phyloP scores from a whole-genome alignment of 2,329 filamentous ascomycete species.

The Cladosporium sp. region DNA sequence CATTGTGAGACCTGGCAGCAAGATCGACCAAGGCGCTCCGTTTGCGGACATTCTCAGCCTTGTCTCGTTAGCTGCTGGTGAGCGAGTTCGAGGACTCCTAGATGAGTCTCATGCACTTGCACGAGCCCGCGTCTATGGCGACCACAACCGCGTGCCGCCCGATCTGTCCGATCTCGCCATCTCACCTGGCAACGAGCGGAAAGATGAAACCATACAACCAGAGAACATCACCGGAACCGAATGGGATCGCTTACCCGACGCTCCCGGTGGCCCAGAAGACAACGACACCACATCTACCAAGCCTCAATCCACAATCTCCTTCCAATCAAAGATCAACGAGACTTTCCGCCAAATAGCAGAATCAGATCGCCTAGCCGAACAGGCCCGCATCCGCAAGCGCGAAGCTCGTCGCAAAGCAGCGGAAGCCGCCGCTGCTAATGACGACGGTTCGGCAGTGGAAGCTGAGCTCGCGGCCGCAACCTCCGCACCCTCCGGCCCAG shows the following conservation, averaged over 20 bases:
- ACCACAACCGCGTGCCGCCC: conserved; percentile 72
- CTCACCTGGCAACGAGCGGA: conserved; percentile 31
- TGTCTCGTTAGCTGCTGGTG: conserved; percentile 76
- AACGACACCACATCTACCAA: conserved; percentile 28
- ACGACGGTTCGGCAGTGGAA: background rate
- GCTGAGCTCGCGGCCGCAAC: conserved; percentile 19
- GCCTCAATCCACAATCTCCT: conserved; percentile 40
- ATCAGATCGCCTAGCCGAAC: conserved; percentile 68
- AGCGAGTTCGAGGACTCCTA: conserved; percentile 69
- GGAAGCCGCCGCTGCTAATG: conserved; percentile 19
- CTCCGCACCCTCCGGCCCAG: conserved; percentile 27
- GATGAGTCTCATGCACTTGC: conserved; percentile 72
- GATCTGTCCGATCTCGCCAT: conserved; percentile 64
- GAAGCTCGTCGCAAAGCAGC: conserved; percentile 35
- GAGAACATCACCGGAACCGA: conserved; percentile 31
- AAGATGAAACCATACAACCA: conserved; percentile 30
- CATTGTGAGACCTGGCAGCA: conserved; percentile 27
- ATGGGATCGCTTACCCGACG: conserved; percentile 24
- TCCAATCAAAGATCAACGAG: conserved; percentile 41
- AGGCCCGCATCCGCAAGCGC: conserved; percentile 52
- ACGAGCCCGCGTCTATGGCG: conserved; percentile 67
- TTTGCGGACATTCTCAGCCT: conserved; percentile 80
- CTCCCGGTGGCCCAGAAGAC: conserved; percentile 18
- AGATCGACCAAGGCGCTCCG: conserved; percentile 66
- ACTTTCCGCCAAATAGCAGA: conserved; percentile 60